phyloP scores from a whole-genome alignment of 768 basidiomycete genomes.

The Glaciozyma antarctica region DNA sequence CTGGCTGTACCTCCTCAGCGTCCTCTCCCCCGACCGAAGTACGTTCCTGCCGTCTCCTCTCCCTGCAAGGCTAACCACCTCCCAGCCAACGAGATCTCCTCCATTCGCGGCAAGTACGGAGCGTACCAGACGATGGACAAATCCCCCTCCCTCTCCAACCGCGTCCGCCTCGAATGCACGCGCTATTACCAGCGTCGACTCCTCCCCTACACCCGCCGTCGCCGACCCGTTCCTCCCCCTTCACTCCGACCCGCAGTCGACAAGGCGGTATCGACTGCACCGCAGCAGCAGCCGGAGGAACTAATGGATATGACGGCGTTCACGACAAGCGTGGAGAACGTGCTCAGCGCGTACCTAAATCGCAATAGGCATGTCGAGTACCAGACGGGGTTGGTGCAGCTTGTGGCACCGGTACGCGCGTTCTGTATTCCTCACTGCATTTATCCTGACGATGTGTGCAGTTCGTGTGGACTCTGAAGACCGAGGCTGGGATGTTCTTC shows the following conservation, averaged over 20 bases:
- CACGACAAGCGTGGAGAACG: constrained; percentile 12
- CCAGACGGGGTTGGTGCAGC: constrained; percentile 7
- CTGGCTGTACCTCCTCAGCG: constrained; percentile 13
- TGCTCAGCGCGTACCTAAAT: constrained; percentile 1
- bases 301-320: constrained; percentile 1
- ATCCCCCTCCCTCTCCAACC: not conserved
- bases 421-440: too few species aligned
- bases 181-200: constrained; percentile 11
- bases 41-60: not conserved
- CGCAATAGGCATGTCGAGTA: constrained; percentile 5
- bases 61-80: too few species aligned
- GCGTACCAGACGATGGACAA: constrained; percentile 11
- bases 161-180: constrained; percentile 6
- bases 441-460: not conserved
- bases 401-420: constrained; percentile 6
- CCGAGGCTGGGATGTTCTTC: constrained; percentile 14
- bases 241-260: not conserved
- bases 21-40: constrained; percentile 10
- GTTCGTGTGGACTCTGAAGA: constrained; percentile 7
- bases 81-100: constrained; percentile 7
- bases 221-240: not conserved
- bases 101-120: constrained; percentile 8
- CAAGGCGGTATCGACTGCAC: not conserved
- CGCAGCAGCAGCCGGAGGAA: constrained; percentile 2
- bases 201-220: not conserved